phyloP scores from a whole-genome alignment of 495 filamentous ascomycete genomes.

The Venustampulla echinocandica region DNA sequence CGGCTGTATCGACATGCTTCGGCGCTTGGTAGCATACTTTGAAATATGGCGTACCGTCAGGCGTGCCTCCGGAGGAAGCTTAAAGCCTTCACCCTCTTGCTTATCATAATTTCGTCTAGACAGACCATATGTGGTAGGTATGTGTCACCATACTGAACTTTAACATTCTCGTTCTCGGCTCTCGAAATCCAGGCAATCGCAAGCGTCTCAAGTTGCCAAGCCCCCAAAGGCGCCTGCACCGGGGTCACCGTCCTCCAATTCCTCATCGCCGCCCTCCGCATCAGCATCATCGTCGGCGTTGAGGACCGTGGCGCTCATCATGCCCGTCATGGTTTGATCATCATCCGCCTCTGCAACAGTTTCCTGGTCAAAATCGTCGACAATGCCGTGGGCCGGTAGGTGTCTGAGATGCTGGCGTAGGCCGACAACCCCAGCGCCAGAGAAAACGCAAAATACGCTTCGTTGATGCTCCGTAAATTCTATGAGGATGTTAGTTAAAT shows the following conservation, averaged over 20 bases:
- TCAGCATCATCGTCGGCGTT: slow-evolving; percentile 39
- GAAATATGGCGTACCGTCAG: no score
- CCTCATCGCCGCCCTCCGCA: slow-evolving; percentile 28
- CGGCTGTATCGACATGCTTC: no score
- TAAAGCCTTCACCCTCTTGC: no score
- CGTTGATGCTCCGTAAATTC: slow-evolving; percentile 96
- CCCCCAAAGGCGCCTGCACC: slow-evolving; percentile 8
- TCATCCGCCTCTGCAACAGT: slow-evolving; percentile 49
- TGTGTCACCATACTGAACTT: no score
- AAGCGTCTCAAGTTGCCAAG: not conserved
- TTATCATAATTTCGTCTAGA: no score
- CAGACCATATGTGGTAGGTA: no score
- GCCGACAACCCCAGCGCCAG: slow-evolving; percentile 68
- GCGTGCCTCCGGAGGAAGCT: no score
- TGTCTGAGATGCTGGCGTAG: slow-evolving; percentile 72
- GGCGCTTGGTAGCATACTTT: no score
- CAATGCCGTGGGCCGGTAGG: slow-evolving; percentile 8
- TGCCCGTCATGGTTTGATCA: slow-evolving; percentile 45
- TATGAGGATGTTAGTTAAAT: slow-evolving; percentile 31
- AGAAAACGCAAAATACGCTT: slow-evolving; percentile 95
- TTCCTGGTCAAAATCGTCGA: slow-evolving; percentile 24
- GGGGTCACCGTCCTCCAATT: slow-evolving; percentile 26
- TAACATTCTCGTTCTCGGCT: not conserved
- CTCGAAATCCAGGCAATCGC: not conserved
- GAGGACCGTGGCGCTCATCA: slow-evolving; percentile 46